Percentiles rank a stretch among this genome's conserved stretches.
phyloP scores from a whole-genome alignment of 805 yeast genomes.

The Babjeviella inositovora region DNA sequence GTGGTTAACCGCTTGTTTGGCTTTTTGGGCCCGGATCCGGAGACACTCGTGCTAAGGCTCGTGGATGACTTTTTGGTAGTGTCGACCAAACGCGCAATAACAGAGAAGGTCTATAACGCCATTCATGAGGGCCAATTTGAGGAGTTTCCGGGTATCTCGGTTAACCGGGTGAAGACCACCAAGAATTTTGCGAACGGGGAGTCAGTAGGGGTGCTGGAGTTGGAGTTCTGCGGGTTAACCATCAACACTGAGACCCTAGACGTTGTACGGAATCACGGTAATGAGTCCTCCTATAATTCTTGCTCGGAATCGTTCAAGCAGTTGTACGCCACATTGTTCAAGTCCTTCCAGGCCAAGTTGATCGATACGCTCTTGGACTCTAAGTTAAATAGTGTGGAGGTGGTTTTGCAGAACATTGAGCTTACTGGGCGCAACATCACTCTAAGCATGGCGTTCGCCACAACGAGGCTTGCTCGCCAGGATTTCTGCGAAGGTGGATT shows the following conservation, averaged over 20 bases:
- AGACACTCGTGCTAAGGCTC: slow-evolving; percentile 34
- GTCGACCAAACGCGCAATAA: slow-evolving; percentile 19
- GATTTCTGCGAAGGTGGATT: too few species aligned
- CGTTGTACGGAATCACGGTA: too few species aligned
- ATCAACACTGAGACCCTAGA: slow-evolving; percentile 14
- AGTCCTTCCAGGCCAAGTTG: too few species aligned
- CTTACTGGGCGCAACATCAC: too few species aligned
- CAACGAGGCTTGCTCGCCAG: too few species aligned
- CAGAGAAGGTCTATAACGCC: slow-evolving; percentile 10
- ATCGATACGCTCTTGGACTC: too few species aligned
- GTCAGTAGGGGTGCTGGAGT: slow-evolving; percentile 4
- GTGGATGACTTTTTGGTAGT: slow-evolving; percentile 83
- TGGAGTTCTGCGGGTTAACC: slow-evolving; percentile 24
- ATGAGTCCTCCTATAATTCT: too few species aligned
- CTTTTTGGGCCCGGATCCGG: slow-evolving; percentile 6
- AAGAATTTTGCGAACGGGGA: slow-evolving; percentile 4
- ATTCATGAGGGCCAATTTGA: slow-evolving; percentile 19
- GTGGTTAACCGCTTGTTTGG: slow-evolving; percentile 24
- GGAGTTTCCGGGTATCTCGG: slow-evolving; percentile 21
- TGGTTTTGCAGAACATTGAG: too few species aligned
- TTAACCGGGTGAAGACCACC: slow-evolving; percentile 21
- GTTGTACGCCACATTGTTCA: too few species aligned
- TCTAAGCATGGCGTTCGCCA: too few species aligned
- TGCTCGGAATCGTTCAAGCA: too few species aligned
- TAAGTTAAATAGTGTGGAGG: too few species aligned